Percentiles rank a stretch among this genome's conserved stretches.
These are phyloP conservation scores for Geranium brycei DNA, from an alignment of 345 rosid genomes.

Conservation along the genomic window DNA sequence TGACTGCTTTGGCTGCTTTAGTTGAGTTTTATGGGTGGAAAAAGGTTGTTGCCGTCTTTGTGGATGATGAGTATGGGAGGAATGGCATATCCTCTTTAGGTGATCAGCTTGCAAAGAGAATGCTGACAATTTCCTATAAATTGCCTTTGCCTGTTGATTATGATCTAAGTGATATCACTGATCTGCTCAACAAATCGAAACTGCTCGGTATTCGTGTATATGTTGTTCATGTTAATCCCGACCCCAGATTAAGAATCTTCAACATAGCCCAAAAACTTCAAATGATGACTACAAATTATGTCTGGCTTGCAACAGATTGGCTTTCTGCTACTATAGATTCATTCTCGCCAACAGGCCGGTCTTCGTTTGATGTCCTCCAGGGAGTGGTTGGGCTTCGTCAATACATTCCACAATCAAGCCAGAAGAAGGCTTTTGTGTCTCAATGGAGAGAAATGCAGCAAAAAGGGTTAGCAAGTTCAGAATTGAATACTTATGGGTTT, in stretches of 20 bases:
- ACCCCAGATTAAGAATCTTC: constrained; percentile 51
- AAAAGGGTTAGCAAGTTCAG: constrained; percentile 28
- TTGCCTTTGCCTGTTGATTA: constrained; percentile 35
- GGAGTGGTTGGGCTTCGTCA: constrained; percentile 72
- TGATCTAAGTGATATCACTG: constrained; percentile 22
- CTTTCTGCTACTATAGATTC: constrained; percentile 68
- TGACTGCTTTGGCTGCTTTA: constrained; percentile 66
- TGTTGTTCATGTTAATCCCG: constrained; percentile 63
- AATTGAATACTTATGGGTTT: constrained; percentile 47
- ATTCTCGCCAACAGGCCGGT: constrained; percentile 18
- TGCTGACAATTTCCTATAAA: constrained; percentile 38
- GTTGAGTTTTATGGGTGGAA: constrained; percentile 60
- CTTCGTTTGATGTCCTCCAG: constrained; percentile 23
- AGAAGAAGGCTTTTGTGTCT: constrained; percentile 31
- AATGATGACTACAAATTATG: constrained; percentile 58
- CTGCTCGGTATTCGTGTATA: constrained; percentile 53
- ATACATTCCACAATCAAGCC: constrained; percentile 42
- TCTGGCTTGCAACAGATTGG: constrained; percentile 93
- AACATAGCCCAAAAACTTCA: constrained; percentile 39
- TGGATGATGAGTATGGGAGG: constrained; percentile 77
- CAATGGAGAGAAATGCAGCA: constrained; percentile 38
- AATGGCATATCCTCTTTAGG: constrained; percentile 51
- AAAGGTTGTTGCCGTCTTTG: constrained; percentile 49
- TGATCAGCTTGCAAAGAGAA: constrained; percentile 37
- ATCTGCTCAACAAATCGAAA: constrained; percentile 40